Evolutionary conservation across 345 rosid species (phyloP).

Genomic region (Combretum micranthum): DNA sequence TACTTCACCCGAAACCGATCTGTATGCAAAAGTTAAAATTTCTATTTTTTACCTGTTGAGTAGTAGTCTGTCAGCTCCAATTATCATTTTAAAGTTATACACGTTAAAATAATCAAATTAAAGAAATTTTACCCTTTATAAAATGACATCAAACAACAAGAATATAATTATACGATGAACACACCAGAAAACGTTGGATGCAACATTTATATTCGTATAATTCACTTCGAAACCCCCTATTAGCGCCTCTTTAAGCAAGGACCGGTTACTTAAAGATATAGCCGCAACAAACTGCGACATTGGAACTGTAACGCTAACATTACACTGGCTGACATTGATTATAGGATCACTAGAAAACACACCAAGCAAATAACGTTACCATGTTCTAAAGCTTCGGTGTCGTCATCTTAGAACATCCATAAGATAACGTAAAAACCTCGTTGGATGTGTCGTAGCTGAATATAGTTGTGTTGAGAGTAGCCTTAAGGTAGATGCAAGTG

Average conservation of each 20-base stretch:
- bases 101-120: too few relatives aligned
- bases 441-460: constrained; percentile 8
- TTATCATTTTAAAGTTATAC: too few relatives aligned
- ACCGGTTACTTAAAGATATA: constrained; percentile 5
- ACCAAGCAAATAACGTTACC: constrained; percentile 21
- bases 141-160: too few relatives aligned
- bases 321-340: constrained; percentile 7
- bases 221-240: constrained; percentile 26
- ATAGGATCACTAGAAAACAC: constrained; percentile 12
- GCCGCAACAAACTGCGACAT: not conserved
- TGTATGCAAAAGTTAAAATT: too few relatives aligned
- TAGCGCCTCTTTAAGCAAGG: constrained; percentile 22
- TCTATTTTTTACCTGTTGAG: too few relatives aligned
- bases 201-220: constrained; percentile 11
- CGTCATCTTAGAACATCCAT: constrained; percentile 7
- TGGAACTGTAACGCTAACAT: constrained; percentile 11
- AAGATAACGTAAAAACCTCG: constrained; percentile 14
- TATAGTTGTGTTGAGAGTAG: constrained; percentile 15
- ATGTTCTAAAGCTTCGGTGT: not conserved
- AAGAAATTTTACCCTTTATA: too few relatives aligned
- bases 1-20: too few relatives aligned
- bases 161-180: too few relatives aligned
- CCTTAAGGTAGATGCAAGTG: constrained; percentile 18
- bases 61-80: too few relatives aligned
- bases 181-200: too few relatives aligned